A percentile compares a stretch with the other conserved stretches of the same genome.
These are phyloP conservation scores for Candida vartiovaarae DNA, from an alignment of 805 yeast genomes.

Conservation along the genomic window DNA sequence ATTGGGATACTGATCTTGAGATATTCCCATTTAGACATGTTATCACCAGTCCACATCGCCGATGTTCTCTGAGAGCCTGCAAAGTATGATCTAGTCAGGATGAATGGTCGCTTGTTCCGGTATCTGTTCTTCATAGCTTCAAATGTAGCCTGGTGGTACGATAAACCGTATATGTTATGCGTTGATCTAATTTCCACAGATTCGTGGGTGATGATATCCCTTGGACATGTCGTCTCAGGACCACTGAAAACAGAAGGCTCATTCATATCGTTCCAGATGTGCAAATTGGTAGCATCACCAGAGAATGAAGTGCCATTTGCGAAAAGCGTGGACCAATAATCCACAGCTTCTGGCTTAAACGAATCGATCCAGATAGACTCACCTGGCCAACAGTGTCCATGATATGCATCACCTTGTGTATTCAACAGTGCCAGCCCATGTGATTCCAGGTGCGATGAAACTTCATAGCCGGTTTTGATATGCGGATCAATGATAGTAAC, in stretches of 20 bases:
- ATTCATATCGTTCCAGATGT: constrained; percentile 97
- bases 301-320: constrained; percentile 38
- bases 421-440: constrained; percentile 41
- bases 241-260: constrained; percentile 95
- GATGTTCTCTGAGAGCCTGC: constrained; percentile 89
- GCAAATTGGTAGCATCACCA: constrained; percentile 54
- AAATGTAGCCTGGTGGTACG: constrained; percentile 76
- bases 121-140: constrained; percentile 52
- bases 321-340: constrained; percentile 54
- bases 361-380: constrained; percentile 92
- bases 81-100: constrained; percentile 79
- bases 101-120: constrained; percentile 64
- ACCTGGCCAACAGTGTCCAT: constrained; percentile 98
- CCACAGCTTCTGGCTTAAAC: constrained; percentile 52
- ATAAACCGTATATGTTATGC: constrained; percentile 79
- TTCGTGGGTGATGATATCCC: constrained; percentile 71
- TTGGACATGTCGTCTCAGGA: constrained; percentile 87
- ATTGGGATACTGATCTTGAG: constrained; percentile 76
- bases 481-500: constrained; percentile 92
- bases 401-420: constrained; percentile 41
- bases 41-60: constrained; percentile 98
- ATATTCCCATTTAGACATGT: constrained; percentile 88
- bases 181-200: constrained; percentile 86
- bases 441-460: constrained; percentile 46
- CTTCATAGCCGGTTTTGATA: constrained; percentile 60